Evolutionary conservation across 352 stramenopile genomes (phyloP).

Genomic region (Pythium apleroticum): DNA sequence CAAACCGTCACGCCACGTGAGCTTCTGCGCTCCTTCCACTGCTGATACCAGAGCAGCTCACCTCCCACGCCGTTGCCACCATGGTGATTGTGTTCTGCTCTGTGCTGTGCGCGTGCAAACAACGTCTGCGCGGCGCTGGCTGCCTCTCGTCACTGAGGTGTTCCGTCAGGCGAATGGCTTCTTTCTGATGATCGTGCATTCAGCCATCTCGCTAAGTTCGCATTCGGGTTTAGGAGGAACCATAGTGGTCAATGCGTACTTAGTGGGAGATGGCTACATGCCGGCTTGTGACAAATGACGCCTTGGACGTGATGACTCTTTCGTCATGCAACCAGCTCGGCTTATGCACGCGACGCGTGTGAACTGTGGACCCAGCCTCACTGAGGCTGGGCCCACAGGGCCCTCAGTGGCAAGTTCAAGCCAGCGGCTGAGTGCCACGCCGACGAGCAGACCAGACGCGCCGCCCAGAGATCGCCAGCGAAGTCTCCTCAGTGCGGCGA

Average conservation of each 20-base stretch:
- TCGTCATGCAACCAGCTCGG: not conserved
- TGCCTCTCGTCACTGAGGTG: not conserved
- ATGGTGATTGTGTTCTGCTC: slow-evolving; percentile 6
- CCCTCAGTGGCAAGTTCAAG: slow-evolving; percentile 1
- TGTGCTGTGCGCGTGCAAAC: not conserved
- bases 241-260: not conserved
- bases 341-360: not conserved
- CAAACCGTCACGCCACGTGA: not conserved
- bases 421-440: not conserved
- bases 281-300: slow-evolving; percentile 6
- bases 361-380: not conserved
- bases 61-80: slow-evolving; percentile 27
- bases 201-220: slow-evolving; percentile 6
- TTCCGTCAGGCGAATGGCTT: not conserved
- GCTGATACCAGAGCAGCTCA: not conserved
- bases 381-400: too few species aligned
- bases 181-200: slow-evolving; percentile 12
- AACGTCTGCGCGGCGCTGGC: not conserved
- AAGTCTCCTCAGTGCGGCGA: not conserved
- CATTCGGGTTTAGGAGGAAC: not conserved
- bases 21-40: not conserved
- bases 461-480: not conserved
- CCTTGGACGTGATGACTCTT: not conserved
- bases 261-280: slow-evolving; percentile 12
- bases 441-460: slow-evolving; percentile 1